Conservation (phyloP, 345 rosid species). For the Physaria fendleri region DNA sequence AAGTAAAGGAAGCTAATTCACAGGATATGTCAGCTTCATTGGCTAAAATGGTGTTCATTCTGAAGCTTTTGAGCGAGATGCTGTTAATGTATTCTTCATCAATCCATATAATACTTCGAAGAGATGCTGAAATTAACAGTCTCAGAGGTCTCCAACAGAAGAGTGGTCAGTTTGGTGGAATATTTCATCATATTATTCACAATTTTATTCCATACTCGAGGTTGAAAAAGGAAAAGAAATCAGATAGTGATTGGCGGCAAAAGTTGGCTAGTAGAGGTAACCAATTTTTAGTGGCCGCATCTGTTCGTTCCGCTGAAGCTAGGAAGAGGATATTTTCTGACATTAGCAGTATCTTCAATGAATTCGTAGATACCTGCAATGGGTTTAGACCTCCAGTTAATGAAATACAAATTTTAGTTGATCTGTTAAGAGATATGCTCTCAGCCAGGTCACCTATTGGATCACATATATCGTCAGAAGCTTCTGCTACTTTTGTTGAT, state of each 20-base stretch:
- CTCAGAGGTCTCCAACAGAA: constrained; percentile 50
- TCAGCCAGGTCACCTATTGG: constrained; percentile 82
- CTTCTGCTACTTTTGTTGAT: constrained; percentile 82
- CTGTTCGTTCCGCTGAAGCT: constrained; percentile 87
- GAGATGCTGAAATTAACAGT: constrained; percentile 65
- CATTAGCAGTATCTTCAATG: constrained; percentile 55
- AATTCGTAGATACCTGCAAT: constrained; percentile 53
- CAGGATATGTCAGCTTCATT: constrained; percentile 67
- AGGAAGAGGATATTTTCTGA: constrained; percentile 77
- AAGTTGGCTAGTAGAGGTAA: constrained; percentile 74
- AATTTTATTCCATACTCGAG: constrained; percentile 61
- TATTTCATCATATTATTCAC: constrained; percentile 77
- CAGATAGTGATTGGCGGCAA: constrained; percentile 85
- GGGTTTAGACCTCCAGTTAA: constrained; percentile 54
- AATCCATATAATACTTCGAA: constrained; percentile 70
- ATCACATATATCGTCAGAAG: constrained; percentile 73
- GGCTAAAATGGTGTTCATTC: constrained; percentile 78
- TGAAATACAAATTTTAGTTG: constrained; percentile 62
- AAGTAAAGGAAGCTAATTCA: constrained; percentile 41
- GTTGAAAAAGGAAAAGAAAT: constrained; percentile 62
- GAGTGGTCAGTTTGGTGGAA: constrained; percentile 45
- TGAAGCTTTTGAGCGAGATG: constrained; percentile 90
- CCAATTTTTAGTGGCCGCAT: constrained; percentile 81
- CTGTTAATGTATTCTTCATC: constrained; percentile 79
- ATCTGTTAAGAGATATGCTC: constrained; percentile 81